Base-by-base conservation (phyloP, 176 grass and related monocot species). In the Musa itinerans region DNA sequence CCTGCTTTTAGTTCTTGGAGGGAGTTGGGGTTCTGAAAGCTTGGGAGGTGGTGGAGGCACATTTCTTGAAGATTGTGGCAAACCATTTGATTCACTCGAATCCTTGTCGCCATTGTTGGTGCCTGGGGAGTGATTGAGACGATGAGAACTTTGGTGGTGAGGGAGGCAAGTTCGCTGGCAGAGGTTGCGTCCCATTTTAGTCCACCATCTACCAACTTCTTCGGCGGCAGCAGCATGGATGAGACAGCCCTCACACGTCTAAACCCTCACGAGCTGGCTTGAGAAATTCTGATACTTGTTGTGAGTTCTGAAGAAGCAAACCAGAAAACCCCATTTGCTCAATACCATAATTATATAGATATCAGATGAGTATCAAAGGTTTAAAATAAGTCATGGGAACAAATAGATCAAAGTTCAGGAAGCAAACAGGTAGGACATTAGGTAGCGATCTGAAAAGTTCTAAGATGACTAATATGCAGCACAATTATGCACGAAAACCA, bases 231-330 rank as follows among this genome's bases (percentile, higher is more conserved):
- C 29, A 3, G 34, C 78, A 83, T 78, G n/a, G 22, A 85, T 50
- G 78, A 85, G 83, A 63, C 34, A 43, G 3, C 71, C 54, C 58
- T 71, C 53, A 58, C 74, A 62, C 79, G 86, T 24, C 24, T 66
- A 76, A 83, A 89, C 80, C 85, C 77, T 83, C 78, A 83, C 74
- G 85, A 91, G 86, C 90, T 89, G 95, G 82, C 88, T 89, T 91
- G 94, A 88, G 81, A 91, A 98, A 93, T 87, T 84, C 82, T 82
- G 86, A 91, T 53, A 81, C 84, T 73, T 83, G 88, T 87, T 78
- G 90, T 93, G 81, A 94, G 90, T 91, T 94, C 88, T 98, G 95
- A 86, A 89, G 85, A 88, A 83, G 89, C 71, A 52, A 97, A 93
- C 81, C 24, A 83, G 87, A 81, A 74, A 25, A 43, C 34, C 87